Base-by-base conservation (phyloP, 108 stramenopile genomes). In the Skeletonema costatum region DNA sequence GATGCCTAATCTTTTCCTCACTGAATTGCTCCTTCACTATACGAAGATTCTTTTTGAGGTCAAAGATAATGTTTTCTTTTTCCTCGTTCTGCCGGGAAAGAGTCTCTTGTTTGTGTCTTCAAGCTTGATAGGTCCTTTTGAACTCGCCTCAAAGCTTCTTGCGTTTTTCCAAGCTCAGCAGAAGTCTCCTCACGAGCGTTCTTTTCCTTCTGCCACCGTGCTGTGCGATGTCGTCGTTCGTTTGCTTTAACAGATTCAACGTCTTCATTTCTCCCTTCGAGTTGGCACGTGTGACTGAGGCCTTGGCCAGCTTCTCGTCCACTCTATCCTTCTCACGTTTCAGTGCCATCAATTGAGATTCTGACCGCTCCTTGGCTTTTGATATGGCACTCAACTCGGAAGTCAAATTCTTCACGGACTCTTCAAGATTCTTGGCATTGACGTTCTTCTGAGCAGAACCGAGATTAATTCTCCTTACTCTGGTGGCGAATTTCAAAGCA, bases 401-500 rank as follows among this genome's bases (percentile, higher is more conserved):
- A 33, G 87, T 93, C 66, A 97, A 72, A 36, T 88, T 85, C 86
- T 95, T 97, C 21, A 97, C 88, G 25, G 92, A 95, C 74, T 97
- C 96, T 80, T 97, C 93, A 16, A 95, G 83, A 60, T 97, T 97
- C 85, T 95, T 95, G 25, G 92, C 88, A 31, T 85, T 84, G 31
- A 95, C 89, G 80, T 97, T 97, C 44, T 87, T 75, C 66, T 94
- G 87, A 16, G 96, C 96, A 59, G 95, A 87, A 69, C 95, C 95
- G 44, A 96, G 87, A 44, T 96, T 92, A 71, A 96, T 96, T 64
- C 93, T 89, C 30, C 97, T 86, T 16, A 96, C 96, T 46, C 98
- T 89, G 33, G 95, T 96, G n/a, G 98, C 99, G 79, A 99, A 99
- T 75, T 98, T 98, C 5, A 99, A 91, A 39, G 99, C 98, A 66